Evolutionary conservation across 768 basidiomycete species (phyloP), one percentile per base, ranked within the genome.

Genomic region (Piloderma croceum): DNA sequence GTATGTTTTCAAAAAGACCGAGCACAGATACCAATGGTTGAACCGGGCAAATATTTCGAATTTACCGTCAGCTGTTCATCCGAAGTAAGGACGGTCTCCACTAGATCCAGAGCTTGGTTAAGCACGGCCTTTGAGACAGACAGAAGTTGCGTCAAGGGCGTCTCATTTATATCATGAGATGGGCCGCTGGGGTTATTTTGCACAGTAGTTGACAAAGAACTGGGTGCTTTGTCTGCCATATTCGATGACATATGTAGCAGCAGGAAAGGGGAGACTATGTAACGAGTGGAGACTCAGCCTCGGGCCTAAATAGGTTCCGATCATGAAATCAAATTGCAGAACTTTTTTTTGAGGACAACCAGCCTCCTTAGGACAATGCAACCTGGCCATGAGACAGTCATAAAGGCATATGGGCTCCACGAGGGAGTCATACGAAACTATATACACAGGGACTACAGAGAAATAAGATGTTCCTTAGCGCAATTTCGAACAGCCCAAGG

Each of bases 21-120:
- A 40, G 13, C 31, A 5, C 40, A 50, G 58, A 43, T 59, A 87
- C 88, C 88, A 42, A 91, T 91, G 5, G 89, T 90, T 7, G 87
- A 89, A 12, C 89, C 89, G n/a, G 87, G 85, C 38, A 91, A 70
- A 52, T 74, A 79, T 54, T 76, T 72, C n/a, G 87, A 89, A 40
- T 73, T 68, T 12, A 70, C 68, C 10, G 69, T 75, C 38, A 91
- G 72, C 56, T 90, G 86, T 12, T 77, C 75, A 52, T 90, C 81
- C 9, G 75, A 69, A 11, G 69, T 73, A 38, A 91, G 66, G 45
- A 76, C 64, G 36, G 79, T 72, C 54, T 83, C 76, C 38, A 90
- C 58, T 31, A 90, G 63, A 49, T 84, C 81, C 17, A 90, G 62
- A 20, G 82, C 88, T 55, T 91, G 89, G 34, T 67, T 62, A 33